These are phyloP conservation scores for Xanthoconium separans DNA, from an alignment of 1,284 basidiomycete genomes.

Conservation along the genomic window DNA sequence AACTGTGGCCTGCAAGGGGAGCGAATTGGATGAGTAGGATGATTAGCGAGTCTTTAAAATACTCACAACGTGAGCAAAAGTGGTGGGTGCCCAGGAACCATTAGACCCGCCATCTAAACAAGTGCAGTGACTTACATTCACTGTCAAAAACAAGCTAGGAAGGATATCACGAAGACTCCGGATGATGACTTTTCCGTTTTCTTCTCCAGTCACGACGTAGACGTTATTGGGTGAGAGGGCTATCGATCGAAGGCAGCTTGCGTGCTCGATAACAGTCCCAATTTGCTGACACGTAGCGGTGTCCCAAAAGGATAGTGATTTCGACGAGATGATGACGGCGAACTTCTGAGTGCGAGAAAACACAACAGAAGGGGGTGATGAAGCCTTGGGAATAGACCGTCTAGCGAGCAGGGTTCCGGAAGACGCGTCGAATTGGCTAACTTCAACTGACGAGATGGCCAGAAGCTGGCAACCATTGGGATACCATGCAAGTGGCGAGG, in stretches of 20 bases:
- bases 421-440: background rate
- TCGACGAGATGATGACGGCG: background rate
- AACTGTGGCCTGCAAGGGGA: background rate
- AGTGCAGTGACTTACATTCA: background rate
- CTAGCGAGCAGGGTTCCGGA: background rate
- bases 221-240: background rate
- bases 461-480: background rate
- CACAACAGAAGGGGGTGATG: background rate
- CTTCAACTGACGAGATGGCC: background rate
- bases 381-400: background rate
- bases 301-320: slow-evolving; percentile 9
- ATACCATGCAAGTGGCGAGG: background rate
- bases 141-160: background rate
- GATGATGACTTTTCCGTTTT: background rate
- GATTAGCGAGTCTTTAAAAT: background rate
- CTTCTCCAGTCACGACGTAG: background rate
- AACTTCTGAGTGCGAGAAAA: slow-evolving; percentile 1
- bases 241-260: background rate
- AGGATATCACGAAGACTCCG: background rate
- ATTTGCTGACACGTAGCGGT: background rate
- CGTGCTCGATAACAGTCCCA: background rate
- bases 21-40: too few relatives aligned
- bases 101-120: background rate
- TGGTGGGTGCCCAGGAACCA: background rate
- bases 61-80: background rate